Evolutionary conservation across 495 filamentous ascomycete genomes (phyloP), one percentile per base, ranked within the genome.

Genomic region (Jackrogersella minutella): DNA sequence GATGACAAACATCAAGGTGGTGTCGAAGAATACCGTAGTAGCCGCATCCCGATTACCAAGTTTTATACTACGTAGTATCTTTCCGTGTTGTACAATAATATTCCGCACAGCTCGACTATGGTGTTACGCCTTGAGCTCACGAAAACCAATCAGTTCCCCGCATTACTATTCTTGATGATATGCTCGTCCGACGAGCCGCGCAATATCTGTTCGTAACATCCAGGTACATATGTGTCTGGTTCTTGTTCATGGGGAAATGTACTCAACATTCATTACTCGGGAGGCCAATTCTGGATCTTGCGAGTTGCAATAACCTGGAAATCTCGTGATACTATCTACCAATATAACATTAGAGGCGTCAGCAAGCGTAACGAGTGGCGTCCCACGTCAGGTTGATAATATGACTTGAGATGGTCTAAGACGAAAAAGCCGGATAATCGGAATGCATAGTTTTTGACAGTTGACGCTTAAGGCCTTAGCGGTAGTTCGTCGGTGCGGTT

Each of bases 131-230:
- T 47, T 40, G 43, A 24, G 16, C 47, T 19, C 13, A 33, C 33
- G 36, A 33, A 33, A 51, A 16, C 60, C 60, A 63, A 63, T 63
- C 33, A 41, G 26, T 40, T 19, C 1, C 36, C 10, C 28, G 17
- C 49, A 22, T 49, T 52, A 36, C 4, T 19, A 50, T 33, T 49
- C 17, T 16, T 34, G 30, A 22, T 31, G 16, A 52, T 10, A 21
- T 11, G 14, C 36, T 16, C 19, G 16, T 50, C 11, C n/a, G 3
- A 16, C 28, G 49, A 52, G 49, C 31, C 49, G 26, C 31, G 41
- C 41, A 44, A 5, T 24, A n/a, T n/a, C n/a, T n/a, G 19, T 10
- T 44, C 9, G 19, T 46, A 26, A 46, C n/a, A n/a, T n/a, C n/a
- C n/a, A n/a, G n/a, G n/a, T n/a, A n/a, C n/a, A n/a, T n/a, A n/a